These are phyloP conservation scores for Leishmania aethiopica DNA, from an alignment of 208 protist genomes.

Conservation along the genomic window DNA sequence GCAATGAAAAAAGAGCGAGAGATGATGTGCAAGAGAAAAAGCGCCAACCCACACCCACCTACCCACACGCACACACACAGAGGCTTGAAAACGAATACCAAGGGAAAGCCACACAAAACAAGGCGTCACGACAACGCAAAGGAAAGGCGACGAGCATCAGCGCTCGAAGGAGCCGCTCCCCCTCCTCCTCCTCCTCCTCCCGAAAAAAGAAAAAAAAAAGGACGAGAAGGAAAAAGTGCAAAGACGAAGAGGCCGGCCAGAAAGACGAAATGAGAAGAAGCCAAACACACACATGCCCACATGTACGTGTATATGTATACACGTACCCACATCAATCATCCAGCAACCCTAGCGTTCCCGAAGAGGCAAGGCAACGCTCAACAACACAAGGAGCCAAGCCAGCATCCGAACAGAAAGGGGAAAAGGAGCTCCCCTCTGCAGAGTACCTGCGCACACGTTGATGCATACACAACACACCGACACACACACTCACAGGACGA, in stretches of 20 bases:
- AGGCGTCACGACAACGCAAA: background rate
- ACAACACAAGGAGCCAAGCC: background rate
- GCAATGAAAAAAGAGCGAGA: background rate
- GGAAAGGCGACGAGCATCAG: background rate
- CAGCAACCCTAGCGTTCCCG: background rate
- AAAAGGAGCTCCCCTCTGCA: too few relatives aligned
- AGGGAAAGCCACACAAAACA: background rate
- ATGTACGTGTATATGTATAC: background rate
- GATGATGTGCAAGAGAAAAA: background rate
- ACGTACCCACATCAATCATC: background rate
- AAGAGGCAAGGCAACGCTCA: background rate
- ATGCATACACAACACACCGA: background rate
- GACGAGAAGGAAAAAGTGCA: conserved; percentile 5
- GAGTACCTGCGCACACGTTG: background rate
- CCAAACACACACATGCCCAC: background rate
- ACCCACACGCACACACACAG: background rate
- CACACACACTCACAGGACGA: background rate
- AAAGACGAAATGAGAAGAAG: background rate
- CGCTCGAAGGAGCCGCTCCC: too few relatives aligned
- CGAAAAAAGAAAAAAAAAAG: background rate
- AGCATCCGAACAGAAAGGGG: background rate
- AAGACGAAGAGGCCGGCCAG: background rate
- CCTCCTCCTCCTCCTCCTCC: too few relatives aligned
- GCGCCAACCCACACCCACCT: background rate
- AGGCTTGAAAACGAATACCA: background rate